Evolutionary conservation across 495 filamentous ascomycete genomes (phyloP).

Genomic region (Penicillium antarcticum): DNA sequence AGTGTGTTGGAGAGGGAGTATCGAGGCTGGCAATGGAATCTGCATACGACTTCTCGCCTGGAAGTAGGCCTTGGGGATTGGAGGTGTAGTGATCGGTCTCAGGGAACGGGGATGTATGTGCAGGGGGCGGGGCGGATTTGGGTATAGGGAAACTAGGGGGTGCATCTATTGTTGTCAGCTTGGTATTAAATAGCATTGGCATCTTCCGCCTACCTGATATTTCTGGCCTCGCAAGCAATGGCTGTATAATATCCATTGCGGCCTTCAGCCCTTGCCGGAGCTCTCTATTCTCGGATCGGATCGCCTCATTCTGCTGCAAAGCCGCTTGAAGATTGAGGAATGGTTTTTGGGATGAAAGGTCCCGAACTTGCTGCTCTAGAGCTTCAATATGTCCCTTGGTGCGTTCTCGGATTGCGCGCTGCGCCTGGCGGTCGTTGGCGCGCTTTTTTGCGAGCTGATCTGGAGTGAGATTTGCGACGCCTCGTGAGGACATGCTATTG

Average conservation of each 20-base stretch:
- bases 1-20: slow-evolving; percentile 37
- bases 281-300: slow-evolving; percentile 68
- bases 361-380: slow-evolving; percentile 67
- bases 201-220: slow-evolving; percentile 18
- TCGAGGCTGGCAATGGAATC: slow-evolving; percentile 34
- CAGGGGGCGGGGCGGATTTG: slow-evolving; percentile 18
- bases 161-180: slow-evolving; percentile 15
- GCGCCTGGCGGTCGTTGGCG: slow-evolving; percentile 85
- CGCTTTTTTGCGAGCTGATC: slow-evolving; percentile 74
- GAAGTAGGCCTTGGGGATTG: slow-evolving; percentile 9
- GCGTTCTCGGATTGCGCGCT: slow-evolving; percentile 78
- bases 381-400: slow-evolving; percentile 78
- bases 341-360: slow-evolving; percentile 71
- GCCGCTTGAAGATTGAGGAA: slow-evolving; percentile 74
- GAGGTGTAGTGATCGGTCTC: slow-evolving; percentile 21
- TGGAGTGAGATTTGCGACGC: slow-evolving; percentile 70
- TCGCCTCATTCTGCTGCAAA: slow-evolving; percentile 63
- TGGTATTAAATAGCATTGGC: background rate
- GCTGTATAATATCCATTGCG: slow-evolving; percentile 63
- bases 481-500: slow-evolving; percentile 55
- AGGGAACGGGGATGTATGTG: slow-evolving; percentile 23
- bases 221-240: slow-evolving; percentile 43
- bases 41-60: slow-evolving; percentile 24
- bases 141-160: slow-evolving; percentile 11
- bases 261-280: slow-evolving; percentile 59